Evolutionary conservation across 768 basidiomycete species (phyloP), one percentile per base, ranked within the genome.

Genomic region (Panus rudis): DNA sequence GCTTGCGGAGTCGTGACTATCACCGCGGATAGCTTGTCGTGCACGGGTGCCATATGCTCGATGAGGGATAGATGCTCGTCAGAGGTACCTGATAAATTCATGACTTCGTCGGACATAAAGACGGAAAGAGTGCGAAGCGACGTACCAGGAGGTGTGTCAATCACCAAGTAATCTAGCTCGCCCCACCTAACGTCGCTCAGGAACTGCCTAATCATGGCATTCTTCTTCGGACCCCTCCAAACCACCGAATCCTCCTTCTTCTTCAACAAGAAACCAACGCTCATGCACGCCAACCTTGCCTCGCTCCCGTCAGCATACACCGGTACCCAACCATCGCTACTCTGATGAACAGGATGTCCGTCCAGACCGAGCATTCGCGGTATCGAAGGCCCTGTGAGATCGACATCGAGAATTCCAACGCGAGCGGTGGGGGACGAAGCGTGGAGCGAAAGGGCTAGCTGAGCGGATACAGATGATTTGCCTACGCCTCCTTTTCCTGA

Each of bases 401-500:
- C 92, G 42, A 93, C 78, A 64, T 96, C 93, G 34, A 97, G 76
- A 34, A 97, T 79, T n/a, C 90, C 91, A 20, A 92, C 85, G 47
- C 78, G 79, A 4, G 76, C 73, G 26, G 63, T 74, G 4, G 83
- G 78, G 2, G 80, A 73, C 19, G 76, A 81, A 2, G 72, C 69
- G 65, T 87, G 78, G 6, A 99, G 79, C 48, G 81, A 88, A 39
- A 98, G 76, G 0, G 96, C 93, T 23, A 98, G 75, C 54, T 98
- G 96, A 6, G 84, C 78, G 2, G 91, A 81, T 19, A 97, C 84
- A 1, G 92, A 94, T n/a, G 93, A 97, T 67, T 99, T 99, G 43
- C 96, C 96, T 31, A 98, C 96, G 26, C 94, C 96, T 25, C 96
- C 96, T 63, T 99, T 99, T 6, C 96, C 96, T 0, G 92, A 90